phyloP scores from a whole-genome alignment of 306 rosid species.

The Glycine tomentella region DNA sequence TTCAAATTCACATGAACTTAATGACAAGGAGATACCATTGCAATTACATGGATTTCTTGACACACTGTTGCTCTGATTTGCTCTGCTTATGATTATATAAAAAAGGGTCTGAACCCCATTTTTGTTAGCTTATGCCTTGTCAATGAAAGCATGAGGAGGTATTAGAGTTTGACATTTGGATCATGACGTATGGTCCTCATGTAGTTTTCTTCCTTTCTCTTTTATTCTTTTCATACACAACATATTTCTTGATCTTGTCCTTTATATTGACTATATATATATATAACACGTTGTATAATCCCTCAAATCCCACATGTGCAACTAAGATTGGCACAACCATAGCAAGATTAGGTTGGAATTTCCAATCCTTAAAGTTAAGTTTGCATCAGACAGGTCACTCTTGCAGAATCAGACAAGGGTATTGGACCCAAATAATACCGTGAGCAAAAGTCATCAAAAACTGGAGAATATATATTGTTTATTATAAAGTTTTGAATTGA shows the following conservation, averaged over 20 bases:
- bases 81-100: slow-evolving; percentile 41
- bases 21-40: slow-evolving; percentile 64
- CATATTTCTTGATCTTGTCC: slow-evolving; percentile 42
- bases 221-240: not conserved
- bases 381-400: no score
- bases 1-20: slow-evolving; percentile 54
- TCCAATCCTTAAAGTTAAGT: slow-evolving; percentile 46
- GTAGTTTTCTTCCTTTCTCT: not conserved
- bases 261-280: slow-evolving; percentile 41
- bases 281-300: slow-evolving; percentile 22
- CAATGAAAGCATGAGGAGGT: slow-evolving; percentile 36
- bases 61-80: slow-evolving; percentile 39
- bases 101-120: slow-evolving; percentile 51
- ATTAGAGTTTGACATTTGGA: slow-evolving; percentile 53
- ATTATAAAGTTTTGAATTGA: slow-evolving; percentile 43
- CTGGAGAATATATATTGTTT: no score
- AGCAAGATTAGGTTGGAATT: slow-evolving; percentile 44
- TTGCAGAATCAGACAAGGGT: no score
- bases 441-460: slow-evolving; percentile 27
- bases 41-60: slow-evolving; percentile 65
- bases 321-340: slow-evolving; percentile 31
- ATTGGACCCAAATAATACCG: no score
- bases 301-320: slow-evolving; percentile 17
- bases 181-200: slow-evolving; percentile 46
- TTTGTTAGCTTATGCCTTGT: slow-evolving; percentile 49